Percentiles rank a stretch among this genome's conserved stretches.
Conservation (phyloP, 768 basidiomycete genomes). For the Trametes gibbosa region DNA sequence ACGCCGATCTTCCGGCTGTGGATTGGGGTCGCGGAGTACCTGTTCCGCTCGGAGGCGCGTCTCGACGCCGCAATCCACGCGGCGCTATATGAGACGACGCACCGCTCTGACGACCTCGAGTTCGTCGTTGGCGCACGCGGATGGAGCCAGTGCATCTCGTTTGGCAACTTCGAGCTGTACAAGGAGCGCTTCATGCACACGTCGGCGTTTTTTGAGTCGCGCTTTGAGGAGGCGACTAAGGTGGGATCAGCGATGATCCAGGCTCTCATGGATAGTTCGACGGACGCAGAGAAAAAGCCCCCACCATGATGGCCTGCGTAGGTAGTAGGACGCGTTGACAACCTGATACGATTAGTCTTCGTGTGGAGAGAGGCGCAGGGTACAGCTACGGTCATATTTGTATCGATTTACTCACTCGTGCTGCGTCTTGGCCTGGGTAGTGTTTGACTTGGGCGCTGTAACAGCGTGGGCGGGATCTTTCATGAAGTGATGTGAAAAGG, state of each 20-base stretch:
- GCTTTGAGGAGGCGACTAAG: conserved; percentile 84
- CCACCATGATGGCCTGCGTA: not conserved
- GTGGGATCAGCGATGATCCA: conserved; percentile 89
- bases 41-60: conserved; percentile 70
- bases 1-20: conserved; percentile 96
- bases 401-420: no score
- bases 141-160: conserved; percentile 94
- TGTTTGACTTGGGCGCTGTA: no score
- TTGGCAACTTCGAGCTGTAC: conserved; percentile 91
- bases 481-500: no score
- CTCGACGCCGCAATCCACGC: conserved; percentile 72
- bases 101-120: conserved; percentile 88
- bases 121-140: conserved; percentile 92
- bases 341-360: no score
- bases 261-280: conserved; percentile 64
- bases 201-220: conserved; percentile 74
- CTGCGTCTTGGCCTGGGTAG: no score
- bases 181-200: conserved; percentile 76
- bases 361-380: no score
- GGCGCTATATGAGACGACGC: conserved; percentile 70
- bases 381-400: no score
- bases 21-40: conserved; percentile 95
- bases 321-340: no score
- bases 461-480: no score
- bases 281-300: not conserved